Conservation (phyloP, 768 basidiomycete species). For the Pholiota molesta region DNA sequence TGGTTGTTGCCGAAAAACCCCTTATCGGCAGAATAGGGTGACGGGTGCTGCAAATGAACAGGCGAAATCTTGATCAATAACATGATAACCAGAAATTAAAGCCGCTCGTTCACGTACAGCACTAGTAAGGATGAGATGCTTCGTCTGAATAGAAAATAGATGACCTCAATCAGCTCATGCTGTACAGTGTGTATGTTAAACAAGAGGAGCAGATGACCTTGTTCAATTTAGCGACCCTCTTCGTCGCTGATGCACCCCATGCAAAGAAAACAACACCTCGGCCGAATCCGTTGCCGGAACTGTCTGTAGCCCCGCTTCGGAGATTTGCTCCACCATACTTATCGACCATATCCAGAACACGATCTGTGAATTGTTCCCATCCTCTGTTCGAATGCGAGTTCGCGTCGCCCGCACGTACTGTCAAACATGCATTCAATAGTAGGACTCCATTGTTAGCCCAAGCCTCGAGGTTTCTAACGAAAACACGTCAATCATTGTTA, state of each 20-base stretch:
- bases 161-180: background rate
- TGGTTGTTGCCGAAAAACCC: slow-evolving; percentile 92
- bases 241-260: slow-evolving; percentile 88
- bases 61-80: background rate
- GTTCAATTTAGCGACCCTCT: slow-evolving; percentile 77
- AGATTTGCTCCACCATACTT: slow-evolving; percentile 77
- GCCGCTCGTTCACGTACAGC: slow-evolving; percentile 52
- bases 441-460: slow-evolving; percentile 91
- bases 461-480: slow-evolving; percentile 67
- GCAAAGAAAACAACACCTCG: slow-evolving; percentile 81
- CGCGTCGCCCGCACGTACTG: slow-evolving; percentile 75
- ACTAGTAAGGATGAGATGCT: slow-evolving; percentile 79
- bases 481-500: slow-evolving; percentile 8
- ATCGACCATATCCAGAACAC: slow-evolving; percentile 76
- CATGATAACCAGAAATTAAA: background rate
- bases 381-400: slow-evolving; percentile 85
- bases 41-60: slow-evolving; percentile 65
- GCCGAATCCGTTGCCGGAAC: slow-evolving; percentile 50
- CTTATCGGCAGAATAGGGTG: slow-evolving; percentile 72
- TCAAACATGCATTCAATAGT: slow-evolving; percentile 90
- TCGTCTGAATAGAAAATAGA: slow-evolving; percentile 48
- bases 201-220: slow-evolving; percentile 47
- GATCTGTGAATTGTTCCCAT: slow-evolving; percentile 91
- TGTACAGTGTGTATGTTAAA: background rate
- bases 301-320: slow-evolving; percentile 25